Evolutionary conservation across 2,329 filamentous ascomycete genomes (phyloP).

Genomic region (Ophiostoma angusticollis): DNA sequence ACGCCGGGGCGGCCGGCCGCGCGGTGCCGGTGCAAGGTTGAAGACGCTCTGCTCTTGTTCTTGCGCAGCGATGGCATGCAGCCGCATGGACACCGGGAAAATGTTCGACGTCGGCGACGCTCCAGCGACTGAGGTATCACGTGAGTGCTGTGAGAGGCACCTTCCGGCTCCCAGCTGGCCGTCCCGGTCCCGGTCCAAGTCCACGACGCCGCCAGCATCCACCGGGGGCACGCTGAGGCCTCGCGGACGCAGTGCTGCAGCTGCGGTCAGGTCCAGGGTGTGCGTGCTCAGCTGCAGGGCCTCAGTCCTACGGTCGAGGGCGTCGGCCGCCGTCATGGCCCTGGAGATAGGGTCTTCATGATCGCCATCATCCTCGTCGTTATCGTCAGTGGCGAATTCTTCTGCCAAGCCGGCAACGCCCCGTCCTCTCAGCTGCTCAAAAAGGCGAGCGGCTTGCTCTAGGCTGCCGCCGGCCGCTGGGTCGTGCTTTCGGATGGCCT

Average conservation of each 20-base stretch:
- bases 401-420: conserved; percentile 29
- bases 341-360: conserved; percentile 35
- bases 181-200: too few relatives aligned
- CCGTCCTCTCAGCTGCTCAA: conserved; percentile 35
- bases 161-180: too few relatives aligned
- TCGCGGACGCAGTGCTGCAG: conserved; percentile 23
- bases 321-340: conserved; percentile 48
- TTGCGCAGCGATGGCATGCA: conserved; percentile 8
- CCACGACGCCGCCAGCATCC: conserved; percentile 1
- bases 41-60: background rate
- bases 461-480: conserved; percentile 31
- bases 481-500: conserved; percentile 38
- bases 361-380: conserved; percentile 12
- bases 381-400: conserved; percentile 7
- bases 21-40: background rate
- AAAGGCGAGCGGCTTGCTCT: conserved; percentile 36
- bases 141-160: too few relatives aligned
- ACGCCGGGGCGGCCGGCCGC: background rate
- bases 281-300: conserved; percentile 35
- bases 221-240: conserved; percentile 34
- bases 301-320: conserved; percentile 41
- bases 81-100: conserved; percentile 9
- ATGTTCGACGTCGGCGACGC: conserved; percentile 9
- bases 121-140: too few relatives aligned
- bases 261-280: conserved; percentile 33